These are phyloP conservation scores for Chaetomium globosum DNA, from an alignment of 2,329 filamentous ascomycete species.

Conservation along the genomic window DNA sequence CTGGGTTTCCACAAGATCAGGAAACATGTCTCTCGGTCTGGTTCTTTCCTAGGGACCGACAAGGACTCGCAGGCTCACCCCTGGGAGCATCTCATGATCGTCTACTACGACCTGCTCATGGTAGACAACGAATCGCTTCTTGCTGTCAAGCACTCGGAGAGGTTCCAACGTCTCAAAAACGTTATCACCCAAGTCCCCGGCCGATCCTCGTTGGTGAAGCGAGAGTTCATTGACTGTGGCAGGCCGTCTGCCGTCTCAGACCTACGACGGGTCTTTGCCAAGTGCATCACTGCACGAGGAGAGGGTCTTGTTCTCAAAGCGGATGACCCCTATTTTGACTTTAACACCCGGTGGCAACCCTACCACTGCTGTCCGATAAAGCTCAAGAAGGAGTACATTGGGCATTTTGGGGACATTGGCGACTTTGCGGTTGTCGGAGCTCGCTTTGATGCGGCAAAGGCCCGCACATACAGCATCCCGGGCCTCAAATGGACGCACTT, in stretches of 20 bases:
- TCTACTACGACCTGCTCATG: conserved; percentile 62
- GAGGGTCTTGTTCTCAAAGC: conserved; percentile 85
- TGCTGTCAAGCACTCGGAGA: conserved; percentile 56
- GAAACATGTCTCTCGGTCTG: conserved; percentile 75
- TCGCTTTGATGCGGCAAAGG: conserved; percentile 67
- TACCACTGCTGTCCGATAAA: conserved; percentile 68
- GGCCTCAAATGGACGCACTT: conserved; percentile 77
- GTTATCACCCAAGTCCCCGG: conserved; percentile 59
- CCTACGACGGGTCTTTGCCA: conserved; percentile 67
- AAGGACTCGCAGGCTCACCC: conserved; percentile 65
- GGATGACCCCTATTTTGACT: conserved; percentile 75
- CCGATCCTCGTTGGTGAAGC: conserved; percentile 66
- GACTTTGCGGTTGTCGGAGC: conserved; percentile 82
- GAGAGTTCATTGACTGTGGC: conserved; percentile 68
- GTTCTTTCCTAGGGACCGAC: conserved; percentile 66
- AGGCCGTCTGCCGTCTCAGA: conserved; percentile 53
- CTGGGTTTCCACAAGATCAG: conserved; percentile 80
- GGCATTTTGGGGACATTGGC: conserved; percentile 75
- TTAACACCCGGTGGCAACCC: conserved; percentile 43
- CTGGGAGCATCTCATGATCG: conserved; percentile 62
- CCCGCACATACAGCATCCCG: conserved; percentile 56
- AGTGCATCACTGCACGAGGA: conserved; percentile 64
- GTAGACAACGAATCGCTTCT: conserved; percentile 58
- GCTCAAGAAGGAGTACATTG: conserved; percentile 83
- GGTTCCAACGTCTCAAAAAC: conserved; percentile 61